Evolutionary conservation across 495 filamentous ascomycete genomes (phyloP), one percentile per base, ranked within the genome.

Genomic region (Penicillium fimorum): DNA sequence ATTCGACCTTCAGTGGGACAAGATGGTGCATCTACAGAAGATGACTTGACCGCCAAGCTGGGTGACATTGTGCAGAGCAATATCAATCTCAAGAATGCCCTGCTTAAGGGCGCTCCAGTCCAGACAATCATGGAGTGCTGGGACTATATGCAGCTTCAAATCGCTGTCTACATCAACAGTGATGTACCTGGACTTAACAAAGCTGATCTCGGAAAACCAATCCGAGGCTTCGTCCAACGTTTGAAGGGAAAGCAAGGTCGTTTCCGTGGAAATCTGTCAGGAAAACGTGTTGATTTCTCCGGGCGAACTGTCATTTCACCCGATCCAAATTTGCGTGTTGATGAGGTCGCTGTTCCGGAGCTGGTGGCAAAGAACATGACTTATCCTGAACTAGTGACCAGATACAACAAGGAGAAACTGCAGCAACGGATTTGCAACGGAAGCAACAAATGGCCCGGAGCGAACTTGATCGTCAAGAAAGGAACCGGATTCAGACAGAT

Each of bases 251-350:
- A 98, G 59, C 92, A 96, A 70, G 94, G 94, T 45, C 89, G 94
- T 55, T 98, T 98, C 75, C 87, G 94, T 73, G 94, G 94, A 35
- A 98, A 98, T 62, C 67, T 98, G 53, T 96, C 91, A 0, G 94
- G 94, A 66, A 98, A 98, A 72, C 95, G 94, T 82, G 94, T 98
- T 37, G 93, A 98, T 67, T 98, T 97, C 71, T 97, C 95, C 22
- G 95, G 91, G 17, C 85, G 94, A 60, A 98, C 94, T 2, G 94
- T 98, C 70, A 98, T 98, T 68, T 96, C 92, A 0, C 94, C 94
- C 0, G 94, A 98, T 71, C 95, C 94, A 5, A 98, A 97, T 57
- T 70, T 98, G 43, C 84, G 88, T 29, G 92, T 98, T 49, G 90
- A 97, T 56, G 84, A 98, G 70, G 95, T 98, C 38, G 95, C 93